phyloP scores from a whole-genome alignment of 1,284 basidiomycete genomes.

The Lignosus rhinocerotis region DNA sequence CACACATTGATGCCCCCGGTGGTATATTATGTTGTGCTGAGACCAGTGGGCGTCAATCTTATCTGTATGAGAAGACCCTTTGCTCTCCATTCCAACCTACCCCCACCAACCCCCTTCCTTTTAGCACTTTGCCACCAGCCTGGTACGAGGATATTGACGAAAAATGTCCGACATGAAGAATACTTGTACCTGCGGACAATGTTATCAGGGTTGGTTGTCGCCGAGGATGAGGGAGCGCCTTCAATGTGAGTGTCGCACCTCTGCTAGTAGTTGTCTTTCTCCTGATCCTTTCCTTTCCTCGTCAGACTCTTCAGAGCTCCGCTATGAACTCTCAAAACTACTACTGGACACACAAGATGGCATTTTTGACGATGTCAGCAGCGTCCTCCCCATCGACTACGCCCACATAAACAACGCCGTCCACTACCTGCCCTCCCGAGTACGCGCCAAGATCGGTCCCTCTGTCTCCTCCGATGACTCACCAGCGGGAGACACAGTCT shows the following conservation, averaged over 20 bases:
- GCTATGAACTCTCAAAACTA: slow-evolving; percentile 12
- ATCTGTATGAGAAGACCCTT: neutral
- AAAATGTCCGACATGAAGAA: neutral
- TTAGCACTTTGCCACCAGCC: neutral
- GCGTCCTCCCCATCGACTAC: slow-evolving; percentile 20
- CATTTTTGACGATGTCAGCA: slow-evolving; percentile 11
- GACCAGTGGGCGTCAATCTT: neutral
- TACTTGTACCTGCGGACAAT: slow-evolving; percentile 16
- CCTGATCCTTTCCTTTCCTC: neutral
- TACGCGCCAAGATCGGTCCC: slow-evolving; percentile 18
- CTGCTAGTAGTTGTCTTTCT: neutral
- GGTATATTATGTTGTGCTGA: neutral
- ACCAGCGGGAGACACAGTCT: slow-evolving; percentile 12
- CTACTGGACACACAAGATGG: slow-evolving; percentile 18
- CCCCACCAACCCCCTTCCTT: neutral
- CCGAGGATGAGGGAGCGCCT: slow-evolving; percentile 23
- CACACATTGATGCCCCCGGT: no score
- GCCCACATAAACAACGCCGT: slow-evolving; percentile 16
- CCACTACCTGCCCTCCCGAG: slow-evolving; percentile 15
- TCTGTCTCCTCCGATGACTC: neutral
- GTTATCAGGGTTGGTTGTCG: slow-evolving; percentile 23
- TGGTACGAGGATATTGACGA: neutral
- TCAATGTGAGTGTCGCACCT: slow-evolving; percentile 9
- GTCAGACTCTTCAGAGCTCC: slow-evolving; percentile 13
- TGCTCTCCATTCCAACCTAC: neutral